Base-by-base conservation (phyloP, 2,329 filamentous ascomycete genomes). In the Ophiosphaerella narmari region DNA sequence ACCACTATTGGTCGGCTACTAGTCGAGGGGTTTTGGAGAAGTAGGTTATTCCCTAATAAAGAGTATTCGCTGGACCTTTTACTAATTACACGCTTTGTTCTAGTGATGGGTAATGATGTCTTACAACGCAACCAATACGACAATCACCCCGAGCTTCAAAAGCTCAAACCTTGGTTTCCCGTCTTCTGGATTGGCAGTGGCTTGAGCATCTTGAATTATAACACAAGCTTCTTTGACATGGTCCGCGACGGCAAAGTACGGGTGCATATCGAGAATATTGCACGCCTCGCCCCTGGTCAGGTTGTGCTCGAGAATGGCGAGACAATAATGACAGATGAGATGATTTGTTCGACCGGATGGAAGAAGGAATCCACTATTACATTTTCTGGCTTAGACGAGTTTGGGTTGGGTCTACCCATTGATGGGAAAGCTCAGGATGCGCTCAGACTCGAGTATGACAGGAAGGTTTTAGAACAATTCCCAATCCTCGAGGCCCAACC, bases 131-230 rank as follows among this genome's bases (percentile, higher is more conserved):
- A 79, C 46, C 65, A 68, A 11, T 80, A 78, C 60, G 71, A 79
- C 41, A 59, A 62, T 5, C 63, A 76, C 50, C 50, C 66, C 2
- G 71, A 75, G 46, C 65, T 70, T 8, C 45, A 56, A 23, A 75
- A 74, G 43, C 54, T 77, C 35, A 71, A 71, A 49, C 74, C 74
- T 1, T 73, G 72, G 70, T 55, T 70, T 42, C 54, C 56, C 6
- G 62, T 71, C 0, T 73, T 76, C 50, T 86, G 80, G 77, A 79
- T 80, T 11, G 82, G 79, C 1, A 77, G 75, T 5, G 76, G 77
- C 0, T 74, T 85, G 26, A 79, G 80, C 37, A 83, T 86, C 23
- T 72, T 85, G 42, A 87, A 86, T 60, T 86, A 83, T 58, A 74
- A 76, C 0, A 75, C 72, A 5, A 74, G 82, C 52, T 77, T 87